Base-by-base conservation (phyloP, 805 yeast genomes). In the Zygoascus bituminiphila region DNA sequence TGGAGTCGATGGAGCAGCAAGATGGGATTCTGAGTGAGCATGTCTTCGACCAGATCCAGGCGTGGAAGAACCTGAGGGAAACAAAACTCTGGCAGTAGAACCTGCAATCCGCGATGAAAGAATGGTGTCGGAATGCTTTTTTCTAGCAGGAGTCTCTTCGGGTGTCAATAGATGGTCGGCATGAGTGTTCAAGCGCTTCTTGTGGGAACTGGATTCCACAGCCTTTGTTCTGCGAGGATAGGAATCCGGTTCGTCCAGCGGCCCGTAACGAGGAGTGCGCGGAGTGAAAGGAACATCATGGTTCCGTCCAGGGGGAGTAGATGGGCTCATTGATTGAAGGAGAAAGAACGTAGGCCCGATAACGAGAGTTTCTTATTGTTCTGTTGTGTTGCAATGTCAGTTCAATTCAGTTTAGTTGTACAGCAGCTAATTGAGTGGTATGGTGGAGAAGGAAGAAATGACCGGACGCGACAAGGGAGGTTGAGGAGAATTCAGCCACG, bases 21-120 rank as follows among this genome's bases (percentile, higher is more conserved):
- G 8, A 22, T 44, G 35, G 14, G 19, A 10, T 7, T 15, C 21
- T 14, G 5, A 20, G 17, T 12, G 15, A 8, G 10, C 10, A 26
- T 53, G 46, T 12, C 50, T 47, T 19, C 64, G 48, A 14, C 64
- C 64, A 3, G 61, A 49, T 21, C 64, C 63, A 20, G 42, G 23
- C 8, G 48, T 44, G 1, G 60, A 53, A 5, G 61, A 52, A 9
- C 48, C 43, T 1, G 53, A 44, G 8, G 62, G 61, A 40, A 56
- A 56, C 36, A 60, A 45, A 2, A 55, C 51, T 25, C 62, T 51
- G 12, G 50, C 51, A 9, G 53, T 48, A 8, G 46, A 38, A 4
- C 42, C 40, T 10, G 31, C 22, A 8, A 44, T 29, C 25, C 23
- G n/a, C 14, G 43, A 37, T 22, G 44, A 20, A 17, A 25, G 2